Conservation (phyloP, 2,329 filamentous ascomycete genomes). For the Claviceps pazoutovae region DNA sequence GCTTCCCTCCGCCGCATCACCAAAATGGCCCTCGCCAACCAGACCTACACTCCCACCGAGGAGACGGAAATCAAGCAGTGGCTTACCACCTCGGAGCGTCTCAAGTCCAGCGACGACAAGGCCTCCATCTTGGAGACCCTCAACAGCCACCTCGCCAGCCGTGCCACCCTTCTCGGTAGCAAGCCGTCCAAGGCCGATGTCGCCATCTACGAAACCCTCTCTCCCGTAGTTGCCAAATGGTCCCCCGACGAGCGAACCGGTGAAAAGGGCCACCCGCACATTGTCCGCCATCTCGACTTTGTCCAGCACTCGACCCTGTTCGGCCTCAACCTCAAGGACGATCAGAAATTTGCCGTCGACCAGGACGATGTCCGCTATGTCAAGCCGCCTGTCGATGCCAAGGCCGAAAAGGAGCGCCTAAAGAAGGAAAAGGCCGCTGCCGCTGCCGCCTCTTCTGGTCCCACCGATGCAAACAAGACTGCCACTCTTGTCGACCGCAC, state of each 20-base stretch:
- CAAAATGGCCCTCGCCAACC: constrained; percentile 54
- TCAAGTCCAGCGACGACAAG: constrained; percentile 43
- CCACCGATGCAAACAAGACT: constrained; percentile 23
- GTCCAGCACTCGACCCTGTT: constrained; percentile 79
- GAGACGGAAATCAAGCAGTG: constrained; percentile 82
- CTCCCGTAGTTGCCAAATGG: constrained; percentile 67
- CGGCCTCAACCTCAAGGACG: constrained; percentile 52
- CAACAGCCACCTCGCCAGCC: constrained; percentile 75
- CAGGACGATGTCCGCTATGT: constrained; percentile 69
- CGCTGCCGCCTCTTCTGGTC: constrained; percentile 39
- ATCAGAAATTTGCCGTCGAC: constrained; percentile 67
- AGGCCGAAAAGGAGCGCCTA: constrained; percentile 89
- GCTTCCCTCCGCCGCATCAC: constrained; percentile 15
- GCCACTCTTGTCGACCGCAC: constrained; percentile 43
- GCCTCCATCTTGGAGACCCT: constrained; percentile 60
- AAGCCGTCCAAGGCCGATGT: constrained; percentile 85
- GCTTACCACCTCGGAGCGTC: constrained; percentile 62
- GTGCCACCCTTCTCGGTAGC: constrained; percentile 75
- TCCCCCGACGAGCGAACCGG: constrained; percentile 76
- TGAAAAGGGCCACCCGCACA: constrained; percentile 76
- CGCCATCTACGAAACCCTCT: constrained; percentile 66
- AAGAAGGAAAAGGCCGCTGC: constrained; percentile 88
- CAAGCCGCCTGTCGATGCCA: constrained; percentile 78
- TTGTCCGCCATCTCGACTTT: constrained; percentile 85
- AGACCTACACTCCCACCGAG: constrained; percentile 64